Conservation (phyloP, 208 protist genomes). For the Crithidia fasciculata region DNA sequence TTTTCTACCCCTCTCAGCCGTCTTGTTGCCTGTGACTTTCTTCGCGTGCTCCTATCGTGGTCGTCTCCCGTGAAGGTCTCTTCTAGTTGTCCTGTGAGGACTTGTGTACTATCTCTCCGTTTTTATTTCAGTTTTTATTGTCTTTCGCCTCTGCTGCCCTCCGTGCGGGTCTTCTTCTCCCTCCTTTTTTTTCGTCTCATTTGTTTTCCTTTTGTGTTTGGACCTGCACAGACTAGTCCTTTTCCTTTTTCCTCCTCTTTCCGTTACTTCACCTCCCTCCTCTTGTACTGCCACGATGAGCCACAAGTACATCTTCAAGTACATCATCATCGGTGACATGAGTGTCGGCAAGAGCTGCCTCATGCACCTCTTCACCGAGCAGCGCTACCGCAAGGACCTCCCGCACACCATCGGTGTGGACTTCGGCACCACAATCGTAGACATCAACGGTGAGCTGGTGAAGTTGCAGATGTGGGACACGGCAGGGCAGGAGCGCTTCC, state of each 20-base stretch:
- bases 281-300: slow-evolving; percentile 49
- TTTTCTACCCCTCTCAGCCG: no score
- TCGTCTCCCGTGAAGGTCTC: no score
- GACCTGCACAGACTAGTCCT: background rate
- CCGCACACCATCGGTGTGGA: slow-evolving; percentile 99
- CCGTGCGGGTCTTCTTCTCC: no score
- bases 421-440: slow-evolving; percentile 97
- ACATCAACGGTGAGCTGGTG: slow-evolving; percentile 94
- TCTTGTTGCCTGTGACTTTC: no score
- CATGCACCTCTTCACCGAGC: slow-evolving; percentile 98
- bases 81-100: no score
- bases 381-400: slow-evolving; percentile 94
- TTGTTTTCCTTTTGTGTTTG: no score
- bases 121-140: no score
- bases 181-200: no score
- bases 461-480: slow-evolving; percentile 99
- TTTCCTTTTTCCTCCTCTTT: slow-evolving; percentile 25
- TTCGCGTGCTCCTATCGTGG: no score
- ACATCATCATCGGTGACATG: slow-evolving; percentile 98
- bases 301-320: slow-evolving; percentile 98
- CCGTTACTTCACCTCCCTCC: slow-evolving; percentile 23
- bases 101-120: no score
- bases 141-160: no score
- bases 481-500: slow-evolving; percentile 90
- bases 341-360: slow-evolving; percentile 97